These are phyloP conservation scores for Anthoceros angustus DNA, from an alignment of 225 moss, liverwort and hornwort species.

Conservation along the genomic window DNA sequence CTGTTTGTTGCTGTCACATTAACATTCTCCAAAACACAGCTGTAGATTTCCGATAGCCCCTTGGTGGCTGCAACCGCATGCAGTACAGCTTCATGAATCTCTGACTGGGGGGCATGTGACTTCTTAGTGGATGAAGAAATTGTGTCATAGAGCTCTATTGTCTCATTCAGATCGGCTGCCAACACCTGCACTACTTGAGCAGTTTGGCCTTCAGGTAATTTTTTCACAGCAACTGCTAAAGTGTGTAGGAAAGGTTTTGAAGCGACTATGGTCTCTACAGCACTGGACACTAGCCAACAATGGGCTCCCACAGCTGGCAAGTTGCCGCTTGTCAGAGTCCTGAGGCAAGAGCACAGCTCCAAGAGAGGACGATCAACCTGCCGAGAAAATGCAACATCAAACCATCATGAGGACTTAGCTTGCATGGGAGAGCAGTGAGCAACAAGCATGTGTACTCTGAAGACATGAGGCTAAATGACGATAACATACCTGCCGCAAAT, in stretches of 20 bases:
- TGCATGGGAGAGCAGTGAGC: constrained; percentile 2
- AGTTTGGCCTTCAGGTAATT: constrained; percentile 80
- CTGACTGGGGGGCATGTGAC: no score
- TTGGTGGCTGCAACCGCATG: constrained; percentile 24
- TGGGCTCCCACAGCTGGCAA: neutral
- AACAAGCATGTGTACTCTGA: neutral
- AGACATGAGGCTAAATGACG: neutral
- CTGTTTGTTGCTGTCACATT: constrained; percentile 58
- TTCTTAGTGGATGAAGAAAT: no score
- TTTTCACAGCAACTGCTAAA: constrained; percentile 42
- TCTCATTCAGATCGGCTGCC: constrained; percentile 40
- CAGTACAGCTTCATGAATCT: neutral
- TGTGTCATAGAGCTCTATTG: constrained; percentile 19
- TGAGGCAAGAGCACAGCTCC: neutral
- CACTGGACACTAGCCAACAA: no score
- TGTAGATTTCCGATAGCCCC: constrained; percentile 49
- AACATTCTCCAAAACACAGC: constrained; percentile 50
- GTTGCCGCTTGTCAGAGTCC: neutral
- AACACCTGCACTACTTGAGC: constrained; percentile 41
- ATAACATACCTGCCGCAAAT: constrained; percentile 70
- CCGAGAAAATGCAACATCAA: neutral
- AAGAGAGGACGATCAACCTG: constrained; percentile 3
- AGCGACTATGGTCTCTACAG: constrained; percentile 24
- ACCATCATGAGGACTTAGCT: neutral
- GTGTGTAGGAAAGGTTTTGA: constrained; percentile 30